Evolutionary conservation across 2,329 filamentous ascomycete genomes (phyloP), one percentile per base, ranked within the genome.

Genomic region (Alternaria burnsii): DNA sequence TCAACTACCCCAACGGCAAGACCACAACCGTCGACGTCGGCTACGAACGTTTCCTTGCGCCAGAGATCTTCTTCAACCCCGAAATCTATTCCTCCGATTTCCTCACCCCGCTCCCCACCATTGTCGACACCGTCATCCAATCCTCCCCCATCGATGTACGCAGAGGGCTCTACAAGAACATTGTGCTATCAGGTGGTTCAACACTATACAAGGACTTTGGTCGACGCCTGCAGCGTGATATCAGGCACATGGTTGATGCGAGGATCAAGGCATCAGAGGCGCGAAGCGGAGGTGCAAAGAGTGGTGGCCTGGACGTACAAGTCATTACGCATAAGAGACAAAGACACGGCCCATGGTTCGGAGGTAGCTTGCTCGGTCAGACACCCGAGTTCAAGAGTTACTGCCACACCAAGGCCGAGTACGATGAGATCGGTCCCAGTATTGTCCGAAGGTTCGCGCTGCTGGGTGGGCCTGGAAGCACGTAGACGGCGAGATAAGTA

Each of bases 31-130:
- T 99, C 47, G 96, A 99, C 73, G 92, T 99, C 54, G 95, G 95
- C 54, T 99, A 98, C 82, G 95, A 99, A 81, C 91, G 95, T 34
- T 99, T 99, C 86, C 86, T 99, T 61, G 95, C 95, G 3, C 96
- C 96, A 24, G 95, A 99, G 80, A 99, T 99, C 76, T 99, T 99
- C 83, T 99, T 99, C 88, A 99, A 99, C 82, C 95, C 95, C 30
- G 95, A 99, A 83, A 99, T 99, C 75, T 98, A 98, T 86, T 97
- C 93, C 63, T 98, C 94, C 69, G 95, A 99, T 78, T 99, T 99
- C 84, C 84, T 99, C 68, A 99, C 95, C 12, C 95, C 95, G 14
- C 87, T 99, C 9, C 95, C 95, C 24, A 91, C 88, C 52, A 95
- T 99, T 52, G 96, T 99, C 63, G 95, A 99, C 77, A 91, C 91